phyloP scores from a whole-genome alignment of 768 basidiomycete species.

The Austroboletus eburneus region DNA sequence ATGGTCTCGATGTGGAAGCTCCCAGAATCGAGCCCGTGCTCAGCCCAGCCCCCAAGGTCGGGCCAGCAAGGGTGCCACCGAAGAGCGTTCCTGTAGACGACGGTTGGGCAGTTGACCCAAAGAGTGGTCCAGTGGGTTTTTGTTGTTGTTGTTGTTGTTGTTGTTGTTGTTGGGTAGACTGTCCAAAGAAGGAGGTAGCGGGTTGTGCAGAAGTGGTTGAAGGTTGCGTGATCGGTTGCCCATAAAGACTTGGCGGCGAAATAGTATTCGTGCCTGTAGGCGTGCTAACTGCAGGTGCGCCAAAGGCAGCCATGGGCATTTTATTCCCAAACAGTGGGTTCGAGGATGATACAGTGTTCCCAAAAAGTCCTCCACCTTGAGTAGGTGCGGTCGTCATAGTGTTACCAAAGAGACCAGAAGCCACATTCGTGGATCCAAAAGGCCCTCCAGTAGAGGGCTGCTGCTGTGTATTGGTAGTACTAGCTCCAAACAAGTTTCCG shows the following conservation, averaged over 20 bases:
- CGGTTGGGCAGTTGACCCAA: constrained; percentile 28
- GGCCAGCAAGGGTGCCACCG: constrained; percentile 30
- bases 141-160: constrained; percentile 23
- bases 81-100: constrained; percentile 33
- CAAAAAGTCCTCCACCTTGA: constrained; percentile 25
- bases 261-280: constrained; percentile 9
- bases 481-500: constrained; percentile 16
- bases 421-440: constrained; percentile 20
- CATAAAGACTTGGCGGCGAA: constrained; percentile 30
- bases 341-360: constrained; percentile 20
- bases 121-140: constrained; percentile 25
- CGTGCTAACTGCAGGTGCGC: constrained; percentile 25
- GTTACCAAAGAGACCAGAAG: constrained; percentile 27
- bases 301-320: constrained; percentile 26
- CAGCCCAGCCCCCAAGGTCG: constrained; percentile 29
- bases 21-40: constrained; percentile 22
- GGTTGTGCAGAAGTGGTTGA: constrained; percentile 13
- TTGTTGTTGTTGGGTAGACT: too few relatives aligned
- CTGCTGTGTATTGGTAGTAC: constrained; percentile 12
- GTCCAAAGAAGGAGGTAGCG: constrained; percentile 19
- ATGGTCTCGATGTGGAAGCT: constrained; percentile 30
- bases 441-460: constrained; percentile 23
- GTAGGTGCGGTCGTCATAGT: constrained; percentile 16
- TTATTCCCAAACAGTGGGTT: constrained; percentile 37
- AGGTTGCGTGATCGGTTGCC: constrained; percentile 19